A percentile compares a stretch with the other conserved stretches of the same genome.
Conservation (phyloP, 257 asterid genomes). For the Solanum appendiculatum region DNA sequence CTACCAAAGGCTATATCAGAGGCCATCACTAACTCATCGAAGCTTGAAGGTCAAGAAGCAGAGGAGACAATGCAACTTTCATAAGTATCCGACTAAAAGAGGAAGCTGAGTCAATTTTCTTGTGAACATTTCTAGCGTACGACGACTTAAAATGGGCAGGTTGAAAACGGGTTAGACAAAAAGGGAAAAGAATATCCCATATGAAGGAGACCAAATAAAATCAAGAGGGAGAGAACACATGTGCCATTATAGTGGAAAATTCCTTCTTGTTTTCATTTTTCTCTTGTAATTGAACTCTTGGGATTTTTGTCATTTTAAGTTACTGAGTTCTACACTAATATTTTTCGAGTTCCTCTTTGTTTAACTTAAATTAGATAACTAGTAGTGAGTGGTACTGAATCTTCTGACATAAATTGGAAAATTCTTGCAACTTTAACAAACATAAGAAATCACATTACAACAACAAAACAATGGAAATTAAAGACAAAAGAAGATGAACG, state of each 20-base stretch:
- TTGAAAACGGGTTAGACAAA: neutral
- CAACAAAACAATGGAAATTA: too few species aligned
- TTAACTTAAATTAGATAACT: neutral
- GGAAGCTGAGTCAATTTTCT: neutral
- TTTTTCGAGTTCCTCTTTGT: neutral
- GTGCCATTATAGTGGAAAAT: neutral
- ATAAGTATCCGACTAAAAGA: neutral
- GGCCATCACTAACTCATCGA: conserved; percentile 52
- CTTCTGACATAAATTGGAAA: neutral
- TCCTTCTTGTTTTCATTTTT: neutral
- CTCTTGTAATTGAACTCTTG: neutral
- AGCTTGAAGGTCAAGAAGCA: conserved; percentile 53
- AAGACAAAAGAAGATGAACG: too few species aligned
- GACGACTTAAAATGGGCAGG: neutral
- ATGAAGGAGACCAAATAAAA: neutral
- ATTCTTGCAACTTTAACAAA: neutral
- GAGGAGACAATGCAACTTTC: neutral
- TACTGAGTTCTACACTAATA: neutral
- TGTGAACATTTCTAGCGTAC: neutral
- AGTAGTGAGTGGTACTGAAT: neutral
- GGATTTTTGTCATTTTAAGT: neutral
- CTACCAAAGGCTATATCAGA: conserved; percentile 90
- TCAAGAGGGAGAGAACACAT: neutral
- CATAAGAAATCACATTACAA: neutral
- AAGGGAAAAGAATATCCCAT: neutral